These are phyloP conservation scores for Corymbia maculata DNA, from an alignment of 345 rosid genomes.

Conservation along the genomic window DNA sequence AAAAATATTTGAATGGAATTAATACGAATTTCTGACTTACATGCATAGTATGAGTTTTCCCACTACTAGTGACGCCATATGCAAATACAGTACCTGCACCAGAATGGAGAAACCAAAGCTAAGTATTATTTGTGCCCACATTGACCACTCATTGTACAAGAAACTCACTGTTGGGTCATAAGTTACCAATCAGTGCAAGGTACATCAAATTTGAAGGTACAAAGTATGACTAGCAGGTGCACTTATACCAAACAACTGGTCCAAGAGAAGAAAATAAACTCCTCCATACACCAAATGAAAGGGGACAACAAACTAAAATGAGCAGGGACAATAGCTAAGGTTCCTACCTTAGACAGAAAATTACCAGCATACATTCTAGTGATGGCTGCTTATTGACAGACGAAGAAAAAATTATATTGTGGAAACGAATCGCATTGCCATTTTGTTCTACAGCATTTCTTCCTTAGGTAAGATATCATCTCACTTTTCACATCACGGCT, in stretches of 20 bases:
- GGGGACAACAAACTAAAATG: neutral
- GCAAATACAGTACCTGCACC: slow-evolving; percentile 90
- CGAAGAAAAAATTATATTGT: neutral
- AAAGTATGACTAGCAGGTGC: neutral
- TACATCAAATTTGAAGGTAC: neutral
- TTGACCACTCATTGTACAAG: neutral
- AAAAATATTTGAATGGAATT: neutral
- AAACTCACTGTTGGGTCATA: neutral
- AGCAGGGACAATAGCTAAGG: neutral
- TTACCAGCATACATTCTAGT: neutral
- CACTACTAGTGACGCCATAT: slow-evolving; percentile 96
- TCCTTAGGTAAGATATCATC: neutral
- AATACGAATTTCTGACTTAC: slow-evolving; percentile 33
- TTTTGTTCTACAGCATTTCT: neutral
- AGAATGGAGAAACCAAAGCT: slow-evolving; percentile 2
- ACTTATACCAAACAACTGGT: neutral
- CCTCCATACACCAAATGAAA: neutral
- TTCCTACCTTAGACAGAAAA: neutral
- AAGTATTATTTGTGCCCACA: neutral
- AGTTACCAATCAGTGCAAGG: neutral
- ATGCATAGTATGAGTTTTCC: slow-evolving; percentile 97
- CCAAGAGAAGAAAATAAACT: neutral
- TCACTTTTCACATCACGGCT: neutral
- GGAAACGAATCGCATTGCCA: neutral
- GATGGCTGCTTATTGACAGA: neutral